phyloP scores from a whole-genome alignment of 192 early-diverging fungal genomes.

The Coemansia sp. region DNA sequence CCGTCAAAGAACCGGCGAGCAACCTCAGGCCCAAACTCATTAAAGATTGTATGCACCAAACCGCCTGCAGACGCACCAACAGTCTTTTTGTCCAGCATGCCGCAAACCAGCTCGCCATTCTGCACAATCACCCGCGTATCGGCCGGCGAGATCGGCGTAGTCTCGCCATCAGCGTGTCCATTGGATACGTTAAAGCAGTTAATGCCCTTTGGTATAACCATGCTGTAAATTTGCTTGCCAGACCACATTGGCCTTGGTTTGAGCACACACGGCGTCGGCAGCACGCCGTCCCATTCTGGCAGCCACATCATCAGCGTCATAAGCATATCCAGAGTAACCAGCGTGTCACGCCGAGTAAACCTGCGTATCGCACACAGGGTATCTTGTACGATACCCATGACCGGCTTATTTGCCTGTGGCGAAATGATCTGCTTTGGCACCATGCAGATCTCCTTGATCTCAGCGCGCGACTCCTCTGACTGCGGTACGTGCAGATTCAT shows the following conservation, averaged over 20 bases:
- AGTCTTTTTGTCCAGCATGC: slow-evolving; percentile 94
- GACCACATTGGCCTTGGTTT: slow-evolving; percentile 98
- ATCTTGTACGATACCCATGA: slow-evolving; percentile 99
- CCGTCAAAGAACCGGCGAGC: slow-evolving; percentile 92
- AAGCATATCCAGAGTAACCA: slow-evolving; percentile 82
- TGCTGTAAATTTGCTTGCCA: slow-evolving; percentile 92
- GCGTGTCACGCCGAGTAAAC: slow-evolving; percentile 92
- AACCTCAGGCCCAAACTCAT: slow-evolving; percentile 85
- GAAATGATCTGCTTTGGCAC: slow-evolving; percentile 97
- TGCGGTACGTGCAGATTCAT: slow-evolving; percentile 99
- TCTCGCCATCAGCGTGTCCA: slow-evolving; percentile 79
- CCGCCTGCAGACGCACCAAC: slow-evolving; percentile 85
- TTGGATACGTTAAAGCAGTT: slow-evolving; percentile 80
- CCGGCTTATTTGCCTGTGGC: slow-evolving; percentile 95
- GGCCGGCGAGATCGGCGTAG: slow-evolving; percentile 76
- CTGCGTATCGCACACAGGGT: slow-evolving; percentile 93
- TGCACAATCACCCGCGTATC: slow-evolving; percentile 90
- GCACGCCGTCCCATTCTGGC: slow-evolving; percentile 90
- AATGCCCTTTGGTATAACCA: slow-evolving; percentile 92
- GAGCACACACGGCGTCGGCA: slow-evolving; percentile 91
- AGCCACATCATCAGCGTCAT: slow-evolving; percentile 98
- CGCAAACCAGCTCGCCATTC: slow-evolving; percentile 89
- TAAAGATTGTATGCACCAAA: slow-evolving; percentile 92
- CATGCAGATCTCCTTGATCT: slow-evolving; percentile 96
- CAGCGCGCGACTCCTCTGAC: slow-evolving; percentile 93